Evolutionary conservation across 2,329 filamentous ascomycete species (phyloP).

Genomic region (Gliomastix tumulicola): DNA sequence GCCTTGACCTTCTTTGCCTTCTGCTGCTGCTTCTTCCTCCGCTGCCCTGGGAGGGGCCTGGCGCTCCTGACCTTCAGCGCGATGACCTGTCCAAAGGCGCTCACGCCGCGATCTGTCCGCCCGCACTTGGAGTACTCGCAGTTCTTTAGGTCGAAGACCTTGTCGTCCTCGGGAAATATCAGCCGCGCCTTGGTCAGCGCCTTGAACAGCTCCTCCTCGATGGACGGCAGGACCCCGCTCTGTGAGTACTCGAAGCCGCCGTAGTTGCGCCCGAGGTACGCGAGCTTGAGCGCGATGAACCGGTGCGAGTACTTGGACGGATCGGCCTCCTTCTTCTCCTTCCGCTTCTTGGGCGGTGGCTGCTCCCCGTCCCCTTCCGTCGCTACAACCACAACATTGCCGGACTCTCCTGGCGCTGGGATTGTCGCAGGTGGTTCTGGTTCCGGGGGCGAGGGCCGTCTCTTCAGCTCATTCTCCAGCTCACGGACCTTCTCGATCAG

Average conservation of each 20-base stretch:
- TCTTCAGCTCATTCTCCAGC: constrained; percentile 56
- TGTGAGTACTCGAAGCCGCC: constrained; percentile 88
- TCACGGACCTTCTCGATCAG: constrained; percentile 62
- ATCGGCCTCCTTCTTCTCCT: constrained; percentile 57
- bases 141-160: constrained; percentile 68
- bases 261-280: constrained; percentile 86
- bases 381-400: constrained; percentile 4
- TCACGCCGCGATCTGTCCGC: constrained; percentile 86
- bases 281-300: constrained; percentile 84
- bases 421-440: too few relatives aligned
- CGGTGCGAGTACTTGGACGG: constrained; percentile 75
- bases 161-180: constrained; percentile 63
- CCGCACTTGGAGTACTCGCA: constrained; percentile 95
- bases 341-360: constrained; percentile 23
- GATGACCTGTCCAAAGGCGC: constrained; percentile 94
- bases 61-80: constrained; percentile 77
- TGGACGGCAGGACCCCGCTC: constrained; percentile 65
- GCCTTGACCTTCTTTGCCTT: constrained; percentile 17
- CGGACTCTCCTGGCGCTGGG: too few relatives aligned
- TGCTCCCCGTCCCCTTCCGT: constrained; percentile 6
- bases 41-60: constrained; percentile 44
- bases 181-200: constrained; percentile 75
- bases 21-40: constrained; percentile 1
- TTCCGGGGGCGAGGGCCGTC: background rate
- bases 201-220: constrained; percentile 93